Conservation (phyloP, 2,329 filamentous ascomycete species). For the Arthrobotrys sphaeroides region DNA sequence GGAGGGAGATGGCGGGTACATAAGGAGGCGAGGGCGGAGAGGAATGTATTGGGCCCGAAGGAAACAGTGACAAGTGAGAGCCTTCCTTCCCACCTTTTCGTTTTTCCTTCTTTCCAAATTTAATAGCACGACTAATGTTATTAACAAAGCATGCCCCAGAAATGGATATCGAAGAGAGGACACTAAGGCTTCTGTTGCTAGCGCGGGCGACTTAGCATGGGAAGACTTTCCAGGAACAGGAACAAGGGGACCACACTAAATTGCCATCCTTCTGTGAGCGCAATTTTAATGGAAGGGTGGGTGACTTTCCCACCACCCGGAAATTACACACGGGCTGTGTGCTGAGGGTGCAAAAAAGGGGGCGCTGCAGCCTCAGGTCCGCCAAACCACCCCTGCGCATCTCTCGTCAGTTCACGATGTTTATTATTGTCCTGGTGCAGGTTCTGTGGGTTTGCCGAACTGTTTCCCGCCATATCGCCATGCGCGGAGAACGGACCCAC, state of each 20-base stretch:
- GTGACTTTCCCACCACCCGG: conserved; percentile 20
- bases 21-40: conserved; percentile 25
- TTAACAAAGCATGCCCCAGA: conserved; percentile 21
- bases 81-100: neutral
- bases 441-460: neutral
- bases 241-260: conserved; percentile 14
- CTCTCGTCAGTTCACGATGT: conserved; percentile 2
- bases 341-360: conserved; percentile 27
- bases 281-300: conserved; percentile 33
- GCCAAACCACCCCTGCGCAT: conserved; percentile 16
- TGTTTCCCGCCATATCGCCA: neutral
- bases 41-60: conserved; percentile 42
- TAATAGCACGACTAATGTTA: conserved; percentile 16
- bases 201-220: conserved; percentile 16
- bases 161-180: conserved; percentile 17
- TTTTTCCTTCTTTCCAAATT: conserved; percentile 14
- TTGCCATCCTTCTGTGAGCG: conserved; percentile 18
- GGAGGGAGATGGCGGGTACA: conserved; percentile 51
- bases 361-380: conserved; percentile 33
- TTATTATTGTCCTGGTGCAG: no score
- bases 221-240: conserved; percentile 47
- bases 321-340: conserved; percentile 40
- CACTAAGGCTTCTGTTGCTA: conserved; percentile 19
- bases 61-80: conserved; percentile 28
- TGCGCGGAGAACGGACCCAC: neutral